These are phyloP conservation scores for Mallotus japonicus DNA, from an alignment of 441 rosid species.

Conservation along the genomic window DNA sequence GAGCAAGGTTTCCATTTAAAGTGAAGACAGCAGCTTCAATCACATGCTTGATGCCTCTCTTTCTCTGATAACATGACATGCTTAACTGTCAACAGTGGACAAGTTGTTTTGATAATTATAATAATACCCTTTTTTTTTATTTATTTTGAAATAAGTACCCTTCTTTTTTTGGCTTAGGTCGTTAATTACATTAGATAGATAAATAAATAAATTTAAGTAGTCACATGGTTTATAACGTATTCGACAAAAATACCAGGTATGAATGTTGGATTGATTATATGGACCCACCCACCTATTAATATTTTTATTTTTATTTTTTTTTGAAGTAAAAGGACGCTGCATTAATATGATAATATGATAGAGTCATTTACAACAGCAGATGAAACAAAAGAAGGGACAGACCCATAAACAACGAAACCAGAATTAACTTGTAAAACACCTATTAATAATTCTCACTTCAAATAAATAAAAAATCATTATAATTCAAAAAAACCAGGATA, in stretches of 20 bases:
- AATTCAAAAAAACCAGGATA: background rate
- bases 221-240: constrained; percentile 5
- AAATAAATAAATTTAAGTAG: background rate
- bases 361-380: too few relatives aligned
- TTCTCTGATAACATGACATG: background rate
- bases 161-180: too few relatives aligned
- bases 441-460: background rate
- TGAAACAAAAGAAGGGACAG: too few relatives aligned
- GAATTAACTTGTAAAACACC: too few relatives aligned
- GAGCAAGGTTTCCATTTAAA: background rate
- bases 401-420: too few relatives aligned
- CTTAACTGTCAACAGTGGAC: background rate
- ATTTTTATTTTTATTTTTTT: too few relatives aligned
- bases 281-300: constrained; percentile 1
- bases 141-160: too few relatives aligned
- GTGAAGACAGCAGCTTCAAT: background rate
- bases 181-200: too few relatives aligned
- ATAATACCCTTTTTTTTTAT: background rate
- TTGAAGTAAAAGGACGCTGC: too few relatives aligned
- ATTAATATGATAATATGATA: too few relatives aligned
- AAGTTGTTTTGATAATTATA: background rate
- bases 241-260: background rate
- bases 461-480: background rate
- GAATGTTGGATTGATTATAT: background rate
- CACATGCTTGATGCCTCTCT: constrained; percentile 3